Evolutionary conservation across 2,329 filamentous ascomycete genomes (phyloP).

Genomic region (Paramyrothecium sp.): DNA sequence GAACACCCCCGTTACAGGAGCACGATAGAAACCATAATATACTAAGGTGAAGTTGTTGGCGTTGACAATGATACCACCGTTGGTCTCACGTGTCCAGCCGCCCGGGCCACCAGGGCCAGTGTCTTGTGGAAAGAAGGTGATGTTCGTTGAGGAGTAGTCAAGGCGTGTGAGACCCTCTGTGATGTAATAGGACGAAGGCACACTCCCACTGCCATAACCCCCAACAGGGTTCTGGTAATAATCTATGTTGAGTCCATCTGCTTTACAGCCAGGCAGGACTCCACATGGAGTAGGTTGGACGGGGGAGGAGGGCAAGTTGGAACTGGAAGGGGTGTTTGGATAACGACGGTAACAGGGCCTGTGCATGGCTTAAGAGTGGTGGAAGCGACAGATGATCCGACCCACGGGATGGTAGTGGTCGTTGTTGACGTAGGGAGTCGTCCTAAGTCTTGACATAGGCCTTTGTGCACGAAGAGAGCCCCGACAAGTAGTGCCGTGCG

Average conservation of each 20-base stretch:
- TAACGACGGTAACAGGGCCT: background rate
- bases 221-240: constrained; percentile 17
- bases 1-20: constrained; percentile 12
- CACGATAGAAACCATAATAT: constrained; percentile 14
- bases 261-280: background rate
- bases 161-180: constrained; percentile 11
- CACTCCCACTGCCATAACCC: constrained; percentile 14
- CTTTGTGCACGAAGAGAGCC: background rate
- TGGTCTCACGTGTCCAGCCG: constrained; percentile 7
- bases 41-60: constrained; percentile 21
- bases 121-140: constrained; percentile 15
- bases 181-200: constrained; percentile 19
- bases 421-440: too few relatives aligned
- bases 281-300: background rate
- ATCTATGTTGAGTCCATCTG: constrained; percentile 11
- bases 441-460: background rate
- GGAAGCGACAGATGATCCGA: background rate
- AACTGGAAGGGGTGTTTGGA: constrained; percentile 3
- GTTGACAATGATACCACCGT: constrained; percentile 15
- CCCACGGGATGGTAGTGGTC: constrained; percentile 3
- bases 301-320: background rate
- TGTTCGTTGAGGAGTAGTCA: constrained; percentile 9
- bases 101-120: constrained; percentile 8
- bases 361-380: constrained; percentile 2
- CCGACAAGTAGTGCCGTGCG: background rate